Base-by-base conservation (phyloP, 176 grass and related monocot genomes). In the Cenchrus americanus region DNA sequence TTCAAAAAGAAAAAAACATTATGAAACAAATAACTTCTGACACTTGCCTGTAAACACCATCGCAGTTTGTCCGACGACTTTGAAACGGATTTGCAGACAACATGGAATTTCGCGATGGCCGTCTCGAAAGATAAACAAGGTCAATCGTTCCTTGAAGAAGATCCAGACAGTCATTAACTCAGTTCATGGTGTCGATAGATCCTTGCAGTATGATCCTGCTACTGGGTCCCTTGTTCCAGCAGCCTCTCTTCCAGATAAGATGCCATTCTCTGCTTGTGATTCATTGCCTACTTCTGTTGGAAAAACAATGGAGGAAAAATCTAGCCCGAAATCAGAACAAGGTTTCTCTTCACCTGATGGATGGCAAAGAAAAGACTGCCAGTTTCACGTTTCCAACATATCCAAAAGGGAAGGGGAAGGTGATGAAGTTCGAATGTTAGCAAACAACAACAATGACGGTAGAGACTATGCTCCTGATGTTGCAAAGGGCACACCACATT, bases 71-170 rank as follows among this genome's bases (percentile, higher is more conserved):
- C 96, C 96, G 71, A 99, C 96, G 27, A 99, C 96, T 61, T 87
- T 99, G 71, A 99, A 99, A 75, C 74, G 93, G 62, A 96, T 99
- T 89, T 99, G 96, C 83, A 87, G 96, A 62, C 91, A 96, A 67
- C 89, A 99, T 81, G 96, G 96, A 54, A 99, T 99, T 60, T 84
- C 79, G 4, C 89, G 96, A 91, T 99, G 96, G 96, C 96, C 96
- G 68, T 99, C 96, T 81, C 93, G 96, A 42, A 93, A 96, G 81
- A 99, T 99, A 87, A 99, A 99, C 73, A 99, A 99, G 80, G 96
- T 99, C 43, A 96, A 99, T 54, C 91, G 86, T 84, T 99, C 96
- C 14, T 75, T 99, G 74, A 90, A 94, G 91, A 99, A 94, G 86
- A 96, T 99, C n/a, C 93, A 96, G 65, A 96, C 78, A 78, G 89